A percentile compares a stretch with the other conserved stretches of the same genome.
Evolutionary conservation across 192 early-diverging fungal genomes (phyloP).

Genomic region (Linnemannia hyalina): DNA sequence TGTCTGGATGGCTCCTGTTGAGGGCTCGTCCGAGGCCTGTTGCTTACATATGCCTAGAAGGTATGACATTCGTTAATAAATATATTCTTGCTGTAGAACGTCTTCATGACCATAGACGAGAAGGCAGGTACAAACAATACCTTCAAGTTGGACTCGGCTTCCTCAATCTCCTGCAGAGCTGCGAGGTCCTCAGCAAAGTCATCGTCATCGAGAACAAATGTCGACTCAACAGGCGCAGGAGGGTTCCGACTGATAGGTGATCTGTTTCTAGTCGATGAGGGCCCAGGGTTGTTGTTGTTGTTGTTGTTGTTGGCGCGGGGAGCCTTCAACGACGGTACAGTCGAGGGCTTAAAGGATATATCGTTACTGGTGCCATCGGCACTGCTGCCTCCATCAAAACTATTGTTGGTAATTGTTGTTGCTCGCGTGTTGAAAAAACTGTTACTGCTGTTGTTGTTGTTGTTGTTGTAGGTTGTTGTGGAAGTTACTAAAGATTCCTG

Average conservation of each 20-base stretch:
- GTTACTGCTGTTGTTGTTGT: background rate
- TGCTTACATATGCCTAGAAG: background rate
- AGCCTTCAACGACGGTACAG: background rate
- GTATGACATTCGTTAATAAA: background rate
- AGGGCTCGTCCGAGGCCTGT: no score
- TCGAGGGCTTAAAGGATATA: background rate
- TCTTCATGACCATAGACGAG: no score
- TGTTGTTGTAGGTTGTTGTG: background rate
- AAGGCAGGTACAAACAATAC: background rate
- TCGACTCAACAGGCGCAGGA: background rate
- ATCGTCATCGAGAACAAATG: slow-evolving; percentile 15
- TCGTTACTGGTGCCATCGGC: background rate
- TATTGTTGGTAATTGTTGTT: background rate
- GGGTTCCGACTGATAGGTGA: background rate
- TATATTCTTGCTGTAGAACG: background rate
- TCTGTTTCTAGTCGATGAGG: background rate
- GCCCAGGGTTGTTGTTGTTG: background rate
- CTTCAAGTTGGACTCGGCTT: slow-evolving; percentile 10
- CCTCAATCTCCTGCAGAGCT: slow-evolving; percentile 14
- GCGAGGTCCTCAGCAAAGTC: slow-evolving; percentile 28
- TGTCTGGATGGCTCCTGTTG: background rate
- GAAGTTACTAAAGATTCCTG: slow-evolving; percentile 12
- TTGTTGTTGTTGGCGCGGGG: background rate
- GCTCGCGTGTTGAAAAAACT: background rate
- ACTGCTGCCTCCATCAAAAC: background rate